phyloP scores from a whole-genome alignment of 1,139 yeast species.

The Meyerozyma carpophila region DNA sequence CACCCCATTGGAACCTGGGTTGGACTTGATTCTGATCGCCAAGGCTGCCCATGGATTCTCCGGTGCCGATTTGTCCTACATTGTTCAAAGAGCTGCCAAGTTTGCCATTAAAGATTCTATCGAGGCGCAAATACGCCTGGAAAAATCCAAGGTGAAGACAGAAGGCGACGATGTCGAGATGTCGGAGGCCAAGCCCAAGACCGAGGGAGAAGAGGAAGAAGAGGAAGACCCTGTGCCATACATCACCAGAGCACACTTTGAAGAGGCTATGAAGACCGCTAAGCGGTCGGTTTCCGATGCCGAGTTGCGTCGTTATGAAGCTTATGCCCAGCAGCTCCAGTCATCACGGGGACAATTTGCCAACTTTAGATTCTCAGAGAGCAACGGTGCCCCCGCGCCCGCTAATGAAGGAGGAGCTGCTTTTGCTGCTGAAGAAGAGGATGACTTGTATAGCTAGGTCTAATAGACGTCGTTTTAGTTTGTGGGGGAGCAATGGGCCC shows the following conservation, averaged over 20 bases:
- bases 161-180: conserved; percentile 61
- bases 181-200: conserved; percentile 25
- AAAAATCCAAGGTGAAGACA: conserved; percentile 43
- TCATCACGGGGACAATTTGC: conserved; percentile 91
- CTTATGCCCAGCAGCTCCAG: conserved; percentile 94
- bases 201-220: conserved; percentile 50
- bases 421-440: conserved; percentile 84
- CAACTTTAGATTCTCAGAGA: conserved; percentile 65
- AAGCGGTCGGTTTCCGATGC: conserved; percentile 96
- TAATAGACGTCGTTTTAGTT: neutral
- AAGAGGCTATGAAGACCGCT: conserved; percentile 99
- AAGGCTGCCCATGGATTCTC: conserved; percentile 93
- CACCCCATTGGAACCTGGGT: conserved; percentile 97
- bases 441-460: conserved; percentile 77
- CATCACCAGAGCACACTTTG: conserved; percentile 88
- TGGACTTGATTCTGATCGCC: conserved; percentile 83
- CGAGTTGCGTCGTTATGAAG: conserved; percentile 97
- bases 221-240: conserved; percentile 92
- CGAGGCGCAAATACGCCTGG: conserved; percentile 64
- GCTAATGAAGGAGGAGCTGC: conserved; percentile 31
- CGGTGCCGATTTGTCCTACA: conserved; percentile 97
- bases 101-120: conserved; percentile 97
- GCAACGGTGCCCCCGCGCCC: conserved; percentile 32
- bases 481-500: neutral
- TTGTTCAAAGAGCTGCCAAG: conserved; percentile 97